Evolutionary conservation across 257 asterid genomes (phyloP).

Genomic region (Cruciata laevipes): DNA sequence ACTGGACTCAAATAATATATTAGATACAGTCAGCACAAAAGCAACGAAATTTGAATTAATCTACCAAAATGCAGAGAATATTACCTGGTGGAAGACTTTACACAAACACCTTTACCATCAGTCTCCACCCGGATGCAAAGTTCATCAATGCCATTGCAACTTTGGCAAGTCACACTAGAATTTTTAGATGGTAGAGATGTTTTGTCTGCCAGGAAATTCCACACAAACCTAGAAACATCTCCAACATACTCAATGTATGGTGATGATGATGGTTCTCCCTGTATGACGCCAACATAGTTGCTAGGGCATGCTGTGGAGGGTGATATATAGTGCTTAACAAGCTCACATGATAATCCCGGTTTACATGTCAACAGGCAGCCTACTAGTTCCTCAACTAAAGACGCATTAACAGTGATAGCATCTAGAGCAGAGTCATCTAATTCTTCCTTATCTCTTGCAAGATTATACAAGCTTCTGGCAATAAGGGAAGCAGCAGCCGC

Average conservation of each 20-base stretch:
- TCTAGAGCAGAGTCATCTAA: constrained; percentile 30
- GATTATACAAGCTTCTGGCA: constrained; percentile 78
- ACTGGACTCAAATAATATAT: not conserved
- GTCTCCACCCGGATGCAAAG: constrained; percentile 61
- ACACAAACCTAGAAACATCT: constrained; percentile 77
- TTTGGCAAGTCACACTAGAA: constrained; percentile 52
- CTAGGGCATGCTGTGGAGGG: constrained; percentile 72
- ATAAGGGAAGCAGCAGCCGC: constrained; percentile 86
- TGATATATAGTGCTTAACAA: constrained; percentile 68
- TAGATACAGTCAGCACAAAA: not conserved
- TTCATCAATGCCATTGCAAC: constrained; percentile 56
- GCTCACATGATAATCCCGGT: constrained; percentile 74
- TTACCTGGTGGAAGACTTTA: constrained; percentile 83
- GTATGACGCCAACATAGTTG: constrained; percentile 79
- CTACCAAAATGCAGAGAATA: not conserved
- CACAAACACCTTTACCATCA: constrained; percentile 75
- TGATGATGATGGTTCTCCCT: constrained; percentile 71
- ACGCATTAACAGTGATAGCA: constrained; percentile 49
- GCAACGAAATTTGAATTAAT: not conserved
- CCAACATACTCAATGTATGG: constrained; percentile 56
- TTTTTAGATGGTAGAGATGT: constrained; percentile 53
- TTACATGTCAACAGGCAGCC: constrained; percentile 75
- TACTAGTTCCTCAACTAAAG: constrained; percentile 76
- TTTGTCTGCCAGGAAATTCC: constrained; percentile 87
- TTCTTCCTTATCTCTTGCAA: constrained; percentile 54